Conservation (phyloP, 352 stramenopile species). For the Pythium aristosporum region DNA sequence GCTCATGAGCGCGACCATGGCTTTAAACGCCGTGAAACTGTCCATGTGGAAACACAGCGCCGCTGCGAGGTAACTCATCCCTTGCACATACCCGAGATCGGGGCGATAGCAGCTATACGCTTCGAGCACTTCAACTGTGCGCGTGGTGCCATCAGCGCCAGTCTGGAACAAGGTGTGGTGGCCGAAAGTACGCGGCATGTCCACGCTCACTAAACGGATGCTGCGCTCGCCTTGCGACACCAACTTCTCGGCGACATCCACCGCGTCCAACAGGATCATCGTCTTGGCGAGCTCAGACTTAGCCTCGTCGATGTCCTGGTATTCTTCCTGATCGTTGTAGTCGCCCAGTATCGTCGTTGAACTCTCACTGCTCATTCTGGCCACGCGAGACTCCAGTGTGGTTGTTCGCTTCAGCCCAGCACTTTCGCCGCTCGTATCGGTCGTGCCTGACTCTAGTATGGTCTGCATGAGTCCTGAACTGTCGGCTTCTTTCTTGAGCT, state of each 20-base stretch:
- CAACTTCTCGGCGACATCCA: constrained; percentile 79
- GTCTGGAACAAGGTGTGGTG: constrained; percentile 78
- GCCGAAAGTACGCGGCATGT: constrained; percentile 86
- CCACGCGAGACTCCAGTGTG: too few species aligned
- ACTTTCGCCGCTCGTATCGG: constrained; percentile 7
- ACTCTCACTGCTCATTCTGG: background rate
- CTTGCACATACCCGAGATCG: constrained; percentile 84
- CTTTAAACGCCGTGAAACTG: constrained; percentile 86
- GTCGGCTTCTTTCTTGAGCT: constrained; percentile 60
- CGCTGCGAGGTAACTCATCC: constrained; percentile 87
- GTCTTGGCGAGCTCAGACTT: constrained; percentile 15
- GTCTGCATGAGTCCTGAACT: constrained; percentile 17
- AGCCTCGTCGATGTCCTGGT: background rate
- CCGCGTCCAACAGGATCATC: constrained; percentile 64
- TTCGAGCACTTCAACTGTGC: constrained; percentile 79
- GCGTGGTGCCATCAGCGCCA: constrained; percentile 65
- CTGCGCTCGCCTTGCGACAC: constrained; percentile 78
- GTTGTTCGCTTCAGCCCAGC: too few species aligned
- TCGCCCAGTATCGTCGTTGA: constrained; percentile 11
- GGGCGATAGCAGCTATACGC: constrained; percentile 87
- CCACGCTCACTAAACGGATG: constrained; percentile 78
- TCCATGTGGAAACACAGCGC: constrained; percentile 87
- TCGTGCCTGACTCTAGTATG: constrained; percentile 8
- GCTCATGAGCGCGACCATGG: constrained; percentile 77
- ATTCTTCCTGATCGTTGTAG: constrained; percentile 7